Base-by-base conservation (phyloP, 2,329 filamentous ascomycete species). In the Xylaria multiplex region DNA sequence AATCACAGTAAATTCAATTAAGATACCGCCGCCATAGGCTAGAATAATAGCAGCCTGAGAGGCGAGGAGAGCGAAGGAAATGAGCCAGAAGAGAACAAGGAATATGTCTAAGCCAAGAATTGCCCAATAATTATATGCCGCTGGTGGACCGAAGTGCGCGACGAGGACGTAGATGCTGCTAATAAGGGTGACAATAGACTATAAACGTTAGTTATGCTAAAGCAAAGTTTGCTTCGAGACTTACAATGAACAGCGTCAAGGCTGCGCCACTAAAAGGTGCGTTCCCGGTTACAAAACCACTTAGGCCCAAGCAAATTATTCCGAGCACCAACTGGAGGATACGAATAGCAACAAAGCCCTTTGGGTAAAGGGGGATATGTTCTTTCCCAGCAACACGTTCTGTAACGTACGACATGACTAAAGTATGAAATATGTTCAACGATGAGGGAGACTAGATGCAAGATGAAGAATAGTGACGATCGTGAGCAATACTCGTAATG, bases 41-140 rank as follows among this genome's bases (percentile, higher is more conserved):
- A 70, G 64, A 6, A 46, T 19, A 3, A 72, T 53, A 1, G 77
- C 76, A 11, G 80, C 76, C 48, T 79, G 70, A 16, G 79, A 70
- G 7, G 81, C 81, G 9, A 82, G 72, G 16, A 82, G 69, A 13
- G 79, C 80, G 46, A 84, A 82, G 1, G 80, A 78, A 58, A 77
- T 70, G 42, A 85, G 76, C 86, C 85, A 88, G 74, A 88, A 83
- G 62, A 88, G 65, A 59, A 84, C 73, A 35, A 84, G 80, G 63
- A 84, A 79, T 22, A 84, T 79, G 68, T 88, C 85, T 43, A 88
- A 77, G 24, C 77, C 78, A 3, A 88, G 74, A 7, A 84, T 78
- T 30, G 83, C 82, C 81, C 84, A 86, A 75, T 84, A 84, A 74
- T 87, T 88, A 75, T 83, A 86, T 22, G 79, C 70, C 2, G 74